Evolutionary conservation across 257 asterid genomes (phyloP).

Genomic region (Phtheirospermum japonicum): DNA sequence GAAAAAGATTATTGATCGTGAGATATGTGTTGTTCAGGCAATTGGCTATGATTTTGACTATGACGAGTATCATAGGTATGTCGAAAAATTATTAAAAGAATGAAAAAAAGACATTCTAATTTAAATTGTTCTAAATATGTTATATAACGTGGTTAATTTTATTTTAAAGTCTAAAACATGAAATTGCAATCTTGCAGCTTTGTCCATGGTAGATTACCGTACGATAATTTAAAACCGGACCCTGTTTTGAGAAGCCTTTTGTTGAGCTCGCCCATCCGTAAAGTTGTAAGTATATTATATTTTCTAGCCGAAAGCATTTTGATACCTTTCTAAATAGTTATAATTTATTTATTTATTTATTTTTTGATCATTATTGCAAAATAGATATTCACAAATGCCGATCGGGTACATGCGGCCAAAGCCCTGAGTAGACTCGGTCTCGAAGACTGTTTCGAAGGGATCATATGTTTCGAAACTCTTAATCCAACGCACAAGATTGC

Average conservation of each 20-base stretch:
- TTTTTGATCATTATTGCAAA: not conserved
- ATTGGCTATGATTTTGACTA: constrained; percentile 93
- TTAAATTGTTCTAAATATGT: not conserved
- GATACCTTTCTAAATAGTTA: not conserved
- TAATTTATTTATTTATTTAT: too few relatives aligned
- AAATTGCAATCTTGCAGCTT: constrained; percentile 46
- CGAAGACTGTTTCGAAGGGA: constrained; percentile 93
- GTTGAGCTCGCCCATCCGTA: constrained; percentile 67
- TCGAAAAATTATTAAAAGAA: not conserved
- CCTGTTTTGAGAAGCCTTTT: constrained; percentile 78
- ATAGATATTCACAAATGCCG: constrained; percentile 96
- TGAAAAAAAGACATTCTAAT: not conserved
- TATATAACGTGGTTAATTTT: not conserved
- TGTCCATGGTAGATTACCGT: constrained; percentile 97
- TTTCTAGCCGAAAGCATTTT: not conserved
- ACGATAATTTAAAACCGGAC: constrained; percentile 81
- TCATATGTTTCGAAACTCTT: constrained; percentile 89
- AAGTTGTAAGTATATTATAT: constrained; percentile 60
- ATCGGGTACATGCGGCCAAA: constrained; percentile 69
- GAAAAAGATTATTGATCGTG: constrained; percentile 5
- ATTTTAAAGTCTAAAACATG: not conserved
- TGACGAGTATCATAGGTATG: constrained; percentile 87
- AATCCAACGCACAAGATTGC: constrained; percentile 66
- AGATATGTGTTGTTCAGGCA: constrained; percentile 54
- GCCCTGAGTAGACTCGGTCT: constrained; percentile 67